phyloP scores from a whole-genome alignment of 2,329 filamentous ascomycete genomes.

The Pyricularia grisea region DNA sequence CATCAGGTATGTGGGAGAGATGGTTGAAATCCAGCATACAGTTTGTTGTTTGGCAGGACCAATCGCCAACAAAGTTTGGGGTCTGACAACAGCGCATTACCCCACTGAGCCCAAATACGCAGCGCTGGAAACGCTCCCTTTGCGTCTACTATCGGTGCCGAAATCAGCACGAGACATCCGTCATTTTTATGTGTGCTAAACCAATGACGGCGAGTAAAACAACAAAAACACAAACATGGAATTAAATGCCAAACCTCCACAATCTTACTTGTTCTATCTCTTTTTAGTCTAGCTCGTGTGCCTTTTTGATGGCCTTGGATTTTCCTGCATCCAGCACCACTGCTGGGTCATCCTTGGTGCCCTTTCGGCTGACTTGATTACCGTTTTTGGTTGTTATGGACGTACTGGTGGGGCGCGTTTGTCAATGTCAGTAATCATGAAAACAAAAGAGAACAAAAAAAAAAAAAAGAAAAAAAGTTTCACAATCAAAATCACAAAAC shows the following conservation, averaged over 20 bases:
- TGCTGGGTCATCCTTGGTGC: slow-evolving; percentile 29
- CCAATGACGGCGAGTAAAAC: no score
- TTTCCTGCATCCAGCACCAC: slow-evolving; percentile 32
- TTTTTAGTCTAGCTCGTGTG: slow-evolving; percentile 28
- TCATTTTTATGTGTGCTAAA: no score
- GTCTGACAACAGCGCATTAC: not conserved
- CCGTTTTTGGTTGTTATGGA: slow-evolving; percentile 30
- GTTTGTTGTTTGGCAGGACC: no score
- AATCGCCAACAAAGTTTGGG: no score
- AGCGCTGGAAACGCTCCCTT: not conserved
- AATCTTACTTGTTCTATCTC: not conserved
- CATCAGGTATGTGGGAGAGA: no score
- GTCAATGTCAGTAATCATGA: not conserved
- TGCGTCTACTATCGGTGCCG: not conserved
- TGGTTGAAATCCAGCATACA: no score
- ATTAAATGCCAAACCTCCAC: not conserved
- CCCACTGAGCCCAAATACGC: no score
- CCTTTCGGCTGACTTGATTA: slow-evolving; percentile 29
- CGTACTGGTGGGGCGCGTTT: slow-evolving; percentile 15
- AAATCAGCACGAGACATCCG: not conserved
- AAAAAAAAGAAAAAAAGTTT: not conserved
- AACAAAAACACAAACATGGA: not conserved
- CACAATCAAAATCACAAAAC: fast-evolving
- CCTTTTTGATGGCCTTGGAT: slow-evolving; percentile 30
- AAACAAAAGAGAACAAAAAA: not conserved